Evolutionary conservation across 371 early-diverging fungal species (phyloP).

Genomic region (Mucor irregularis): DNA sequence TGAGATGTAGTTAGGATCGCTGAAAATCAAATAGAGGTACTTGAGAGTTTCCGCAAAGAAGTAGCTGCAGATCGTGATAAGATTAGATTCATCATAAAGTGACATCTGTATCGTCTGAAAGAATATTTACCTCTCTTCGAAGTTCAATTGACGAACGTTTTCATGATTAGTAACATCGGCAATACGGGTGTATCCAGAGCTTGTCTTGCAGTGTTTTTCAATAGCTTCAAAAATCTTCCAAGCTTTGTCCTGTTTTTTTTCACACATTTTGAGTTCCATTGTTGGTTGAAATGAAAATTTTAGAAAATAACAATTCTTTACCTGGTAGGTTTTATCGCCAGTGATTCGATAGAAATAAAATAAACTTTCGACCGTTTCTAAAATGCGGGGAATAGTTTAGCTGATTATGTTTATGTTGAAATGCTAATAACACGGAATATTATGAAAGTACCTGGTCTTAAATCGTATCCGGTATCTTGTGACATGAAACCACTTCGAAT

Average conservation of each 20-base stretch:
- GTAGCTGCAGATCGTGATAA: too few relatives aligned
- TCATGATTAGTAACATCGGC: slow-evolving; percentile 45
- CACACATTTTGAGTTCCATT: too few relatives aligned
- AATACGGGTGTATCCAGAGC: slow-evolving; percentile 66
- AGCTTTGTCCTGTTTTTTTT: slow-evolving; percentile 53
- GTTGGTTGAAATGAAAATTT: not conserved
- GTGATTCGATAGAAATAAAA: slow-evolving; percentile 77
- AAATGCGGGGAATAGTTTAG: slow-evolving; percentile 1
- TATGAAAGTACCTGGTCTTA: slow-evolving; percentile 44
- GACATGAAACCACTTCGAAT: slow-evolving; percentile 22
- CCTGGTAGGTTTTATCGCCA: slow-evolving; percentile 66
- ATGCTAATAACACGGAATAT: not conserved
- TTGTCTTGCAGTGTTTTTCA: slow-evolving; percentile 63
- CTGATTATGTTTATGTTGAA: too few relatives aligned
- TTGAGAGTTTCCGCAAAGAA: slow-evolving; percentile 92
- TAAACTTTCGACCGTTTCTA: slow-evolving; percentile 78
- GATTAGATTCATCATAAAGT: not conserved
- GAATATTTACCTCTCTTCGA: slow-evolving; percentile 47
- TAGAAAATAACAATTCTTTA: not conserved
- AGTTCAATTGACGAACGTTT: slow-evolving; percentile 25
- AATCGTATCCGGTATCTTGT: slow-evolving; percentile 35
- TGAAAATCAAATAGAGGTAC: slow-evolving; percentile 87
- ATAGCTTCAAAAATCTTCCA: slow-evolving; percentile 68
- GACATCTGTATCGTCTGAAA: too few relatives aligned
- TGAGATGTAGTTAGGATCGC: slow-evolving; percentile 57